These are phyloP conservation scores for Senna siamea DNA, from an alignment of 306 rosid species.

Conservation along the genomic window DNA sequence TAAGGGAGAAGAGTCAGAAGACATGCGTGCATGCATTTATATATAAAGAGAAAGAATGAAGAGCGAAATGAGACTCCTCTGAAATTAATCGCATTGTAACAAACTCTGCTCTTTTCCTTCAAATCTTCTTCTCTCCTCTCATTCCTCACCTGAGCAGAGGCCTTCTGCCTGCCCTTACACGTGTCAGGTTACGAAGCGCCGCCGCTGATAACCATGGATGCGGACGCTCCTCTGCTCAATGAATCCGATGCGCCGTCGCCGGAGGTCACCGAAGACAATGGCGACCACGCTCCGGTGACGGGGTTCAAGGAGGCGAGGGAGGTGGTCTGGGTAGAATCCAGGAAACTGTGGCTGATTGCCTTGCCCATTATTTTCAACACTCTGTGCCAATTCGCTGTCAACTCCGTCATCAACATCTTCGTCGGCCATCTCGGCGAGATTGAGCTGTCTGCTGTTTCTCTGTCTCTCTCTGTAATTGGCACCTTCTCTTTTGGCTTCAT, in stretches of 20 bases:
- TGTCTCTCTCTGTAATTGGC: conserved; percentile 66
- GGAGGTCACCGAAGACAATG: conserved; percentile 37
- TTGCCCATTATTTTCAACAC: conserved; percentile 57
- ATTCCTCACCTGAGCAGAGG: background rate
- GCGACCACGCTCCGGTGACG: conserved; percentile 52
- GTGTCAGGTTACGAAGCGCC: background rate
- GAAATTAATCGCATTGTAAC: no score
- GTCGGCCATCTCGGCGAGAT: conserved; percentile 80
- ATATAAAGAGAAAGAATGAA: no score
- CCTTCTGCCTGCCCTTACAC: background rate
- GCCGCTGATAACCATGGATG: background rate
- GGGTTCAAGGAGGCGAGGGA: conserved; percentile 30
- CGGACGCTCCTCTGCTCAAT: conserved; percentile 29
- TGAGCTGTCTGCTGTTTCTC: conserved; percentile 78
- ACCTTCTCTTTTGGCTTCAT: conserved; percentile 80
- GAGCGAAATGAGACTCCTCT: no score
- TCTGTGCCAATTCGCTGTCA: conserved; percentile 58
- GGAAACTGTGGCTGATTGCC: conserved; percentile 63
- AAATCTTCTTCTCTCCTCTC: background rate
- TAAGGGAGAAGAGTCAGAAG: no score
- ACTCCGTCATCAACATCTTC: conserved; percentile 65
- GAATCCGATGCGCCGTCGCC: conserved; percentile 22
- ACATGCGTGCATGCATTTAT: no score
- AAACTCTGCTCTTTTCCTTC: background rate
- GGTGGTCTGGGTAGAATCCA: conserved; percentile 51